Conservation (phyloP, 2,329 filamentous ascomycete species). For the Colletotrichum horii region DNA sequence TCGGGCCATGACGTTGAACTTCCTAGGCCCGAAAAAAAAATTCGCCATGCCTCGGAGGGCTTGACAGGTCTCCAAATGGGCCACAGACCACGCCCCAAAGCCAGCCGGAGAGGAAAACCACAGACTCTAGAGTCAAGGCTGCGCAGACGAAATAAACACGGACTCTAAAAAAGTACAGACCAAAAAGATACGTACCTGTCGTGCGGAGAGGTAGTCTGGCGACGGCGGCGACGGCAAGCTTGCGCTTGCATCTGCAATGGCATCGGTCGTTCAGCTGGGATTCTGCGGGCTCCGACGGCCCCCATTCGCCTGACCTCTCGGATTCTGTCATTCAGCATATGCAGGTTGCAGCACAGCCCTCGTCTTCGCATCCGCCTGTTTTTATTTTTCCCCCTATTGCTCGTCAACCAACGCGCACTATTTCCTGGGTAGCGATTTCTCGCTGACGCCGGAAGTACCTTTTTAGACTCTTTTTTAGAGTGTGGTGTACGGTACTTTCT, state of each 20-base stretch:
- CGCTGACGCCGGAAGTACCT: not conserved
- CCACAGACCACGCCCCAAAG: not conserved
- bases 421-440: not conserved
- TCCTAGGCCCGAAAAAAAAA: not conserved
- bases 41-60: not conserved
- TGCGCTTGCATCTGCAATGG: not conserved
- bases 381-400: not conserved
- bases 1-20: not conserved
- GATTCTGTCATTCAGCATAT: conserved; percentile 36
- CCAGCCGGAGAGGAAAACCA: not conserved
- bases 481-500: not conserved
- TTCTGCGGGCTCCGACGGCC: conserved; percentile 27
- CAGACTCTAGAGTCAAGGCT: not conserved
- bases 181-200: not conserved
- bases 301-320: conserved; percentile 32
- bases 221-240: not conserved
- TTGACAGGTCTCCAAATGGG: not conserved
- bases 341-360: conserved; percentile 40
- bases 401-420: not conserved
- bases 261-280: not conserved
- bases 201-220: not conserved
- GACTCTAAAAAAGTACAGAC: not conserved
- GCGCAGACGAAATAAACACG: not conserved
- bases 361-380: conserved; percentile 14
- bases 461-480: not conserved